A percentile compares a stretch with the other conserved stretches of the same genome.
phyloP scores from a whole-genome alignment of 2,329 filamentous ascomycete genomes.

The Aspergillus niger region DNA sequence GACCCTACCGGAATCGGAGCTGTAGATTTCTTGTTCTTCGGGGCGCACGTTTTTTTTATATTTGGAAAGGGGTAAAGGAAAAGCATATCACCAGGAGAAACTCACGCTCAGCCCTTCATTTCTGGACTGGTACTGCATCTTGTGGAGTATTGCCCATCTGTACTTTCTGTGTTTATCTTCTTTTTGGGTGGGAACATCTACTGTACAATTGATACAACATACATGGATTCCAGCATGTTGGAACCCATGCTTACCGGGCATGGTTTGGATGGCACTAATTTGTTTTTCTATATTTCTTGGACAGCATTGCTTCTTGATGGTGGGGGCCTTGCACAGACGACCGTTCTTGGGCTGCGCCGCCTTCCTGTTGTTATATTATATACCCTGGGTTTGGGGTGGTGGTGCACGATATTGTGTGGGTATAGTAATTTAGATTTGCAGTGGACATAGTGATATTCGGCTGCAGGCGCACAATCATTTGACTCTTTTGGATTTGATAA shows the following conservation, averaged over 20 bases:
- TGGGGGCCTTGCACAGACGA: conserved; percentile 1
- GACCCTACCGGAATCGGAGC: background rate
- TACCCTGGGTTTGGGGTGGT: conserved; percentile 10
- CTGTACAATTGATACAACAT: conserved; percentile 17
- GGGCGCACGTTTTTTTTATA: conserved; percentile 2
- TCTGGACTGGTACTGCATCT: conserved; percentile 4
- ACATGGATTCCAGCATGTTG: conserved; percentile 1
- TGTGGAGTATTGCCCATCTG: conserved; percentile 9
- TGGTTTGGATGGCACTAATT: conserved; percentile 4
- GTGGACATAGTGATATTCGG: conserved; percentile 1
- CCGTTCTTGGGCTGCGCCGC: background rate
- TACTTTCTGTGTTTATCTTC: conserved; percentile 8
- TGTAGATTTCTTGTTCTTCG: background rate
- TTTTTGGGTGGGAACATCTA: conserved; percentile 9
- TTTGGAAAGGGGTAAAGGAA: background rate
- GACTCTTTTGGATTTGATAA: background rate
- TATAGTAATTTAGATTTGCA: conserved; percentile 8
- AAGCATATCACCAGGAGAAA: background rate
- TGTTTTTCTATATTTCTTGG: background rate
- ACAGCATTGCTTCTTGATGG: background rate
- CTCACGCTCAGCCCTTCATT: background rate
- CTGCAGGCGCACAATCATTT: background rate
- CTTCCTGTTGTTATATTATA: conserved; percentile 10
- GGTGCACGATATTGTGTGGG: conserved; percentile 5
- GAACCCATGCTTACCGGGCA: background rate